Evolutionary conservation across 2,329 filamentous ascomycete species (phyloP), one percentile per base, ranked within the genome.

Genomic region (Periglandula ipomoeae): DNA sequence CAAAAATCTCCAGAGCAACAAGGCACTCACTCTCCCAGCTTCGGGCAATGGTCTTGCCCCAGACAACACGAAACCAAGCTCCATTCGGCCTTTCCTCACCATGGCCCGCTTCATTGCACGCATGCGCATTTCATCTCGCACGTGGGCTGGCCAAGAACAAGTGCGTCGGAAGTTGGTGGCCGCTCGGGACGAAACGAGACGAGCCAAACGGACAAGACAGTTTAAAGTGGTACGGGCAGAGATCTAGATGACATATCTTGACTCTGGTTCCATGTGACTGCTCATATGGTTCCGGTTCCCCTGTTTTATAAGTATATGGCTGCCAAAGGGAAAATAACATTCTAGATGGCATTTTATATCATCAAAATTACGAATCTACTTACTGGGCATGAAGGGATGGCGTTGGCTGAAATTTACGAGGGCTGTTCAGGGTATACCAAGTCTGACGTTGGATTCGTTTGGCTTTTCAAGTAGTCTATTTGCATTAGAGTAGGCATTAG

Each of bases 91-190:
- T 4, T 73, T 75, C 48, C 64, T 74, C 41, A 62, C 62, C 51
- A 72, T 71, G 52, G 68, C 76, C 19, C 70, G 73, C 47, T 80
- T 80, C 57, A 66, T 78, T 42, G 75, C 74, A 17, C 70, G 77
- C 46, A 68, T 71, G 66, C 70, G 68, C 50, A 62, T 75, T 44
- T 65, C 69, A 19, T 74, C 76, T 15, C 64, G 64, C 32, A 60
- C 64, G 20, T 81, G 77, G 77, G 67, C 66, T 24, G 64, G 68
- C 47, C 74, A 79, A 50, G 76, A 81, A 59, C 66, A 64, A 46
- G 71, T 72, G 35, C 68, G 76, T 46, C 65, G 63, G 53, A 65
- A 67, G 51, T 68, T 81, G 49, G 70, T 68, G n/a, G 68, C 69
- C 10, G 74, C 72, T 5, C 69, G 71, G 44, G 72, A 77, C 50